Evolutionary conservation across 768 basidiomycete species (phyloP).

Genomic region (Rhodotorula kratochvilovae): DNA sequence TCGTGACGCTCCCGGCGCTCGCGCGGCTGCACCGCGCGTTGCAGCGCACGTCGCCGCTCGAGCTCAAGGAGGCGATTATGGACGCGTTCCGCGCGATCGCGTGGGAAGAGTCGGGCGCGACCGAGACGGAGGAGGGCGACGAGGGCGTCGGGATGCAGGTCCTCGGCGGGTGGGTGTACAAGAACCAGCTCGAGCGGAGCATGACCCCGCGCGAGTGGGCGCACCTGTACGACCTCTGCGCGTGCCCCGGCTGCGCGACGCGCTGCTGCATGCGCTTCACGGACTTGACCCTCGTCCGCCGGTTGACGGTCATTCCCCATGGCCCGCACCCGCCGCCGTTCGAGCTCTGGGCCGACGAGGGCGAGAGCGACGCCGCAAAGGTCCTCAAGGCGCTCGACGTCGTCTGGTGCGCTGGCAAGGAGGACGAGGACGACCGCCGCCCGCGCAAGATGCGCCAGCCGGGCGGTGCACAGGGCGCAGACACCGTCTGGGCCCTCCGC

Average conservation of each 20-base stretch:
- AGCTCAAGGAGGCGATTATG: constrained; percentile 36
- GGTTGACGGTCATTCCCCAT: constrained; percentile 33
- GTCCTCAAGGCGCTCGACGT: constrained; percentile 34
- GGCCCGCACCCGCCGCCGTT: constrained; percentile 38
- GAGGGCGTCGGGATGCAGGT: constrained; percentile 40
- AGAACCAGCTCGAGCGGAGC: constrained; percentile 15
- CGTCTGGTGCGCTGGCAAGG: constrained; percentile 34
- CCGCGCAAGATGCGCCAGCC: constrained; percentile 18
- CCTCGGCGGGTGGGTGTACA: constrained; percentile 38
- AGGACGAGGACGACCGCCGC: constrained; percentile 14
- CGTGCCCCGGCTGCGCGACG: constrained; percentile 35
- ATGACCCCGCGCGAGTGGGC: constrained; percentile 34
- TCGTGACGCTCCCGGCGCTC: constrained; percentile 29
- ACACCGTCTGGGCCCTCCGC: constrained; percentile 14
- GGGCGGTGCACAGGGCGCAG: constrained; percentile 4
- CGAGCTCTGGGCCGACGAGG: constrained; percentile 31
- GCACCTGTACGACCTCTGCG: constrained; percentile 40
- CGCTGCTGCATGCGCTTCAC: constrained; percentile 25
- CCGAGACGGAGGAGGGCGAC: constrained; percentile 37
- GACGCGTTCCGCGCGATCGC: constrained; percentile 39
- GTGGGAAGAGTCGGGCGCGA: constrained; percentile 39
- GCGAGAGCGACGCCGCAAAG: constrained; percentile 29
- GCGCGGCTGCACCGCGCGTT: constrained; percentile 22
- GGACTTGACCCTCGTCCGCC: constrained; percentile 27
- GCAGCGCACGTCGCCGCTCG: constrained; percentile 23